Evolutionary conservation across 805 yeast species (phyloP).

Genomic region (Kuraishia capsulata): DNA sequence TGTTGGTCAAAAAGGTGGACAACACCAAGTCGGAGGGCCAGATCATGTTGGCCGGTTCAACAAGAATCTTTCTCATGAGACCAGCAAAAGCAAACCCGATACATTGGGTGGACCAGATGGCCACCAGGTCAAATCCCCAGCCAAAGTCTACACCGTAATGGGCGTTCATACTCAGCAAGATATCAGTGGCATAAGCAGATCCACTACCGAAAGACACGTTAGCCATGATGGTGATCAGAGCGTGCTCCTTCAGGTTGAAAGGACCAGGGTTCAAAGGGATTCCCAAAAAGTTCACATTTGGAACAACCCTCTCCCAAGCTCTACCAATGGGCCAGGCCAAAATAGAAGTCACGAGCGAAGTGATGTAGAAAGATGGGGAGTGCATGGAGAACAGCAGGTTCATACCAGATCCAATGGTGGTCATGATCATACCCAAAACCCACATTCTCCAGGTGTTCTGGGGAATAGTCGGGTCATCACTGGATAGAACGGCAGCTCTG

Average conservation of each 20-base stretch:
- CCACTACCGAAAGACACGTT: slow-evolving; percentile 16
- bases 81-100: slow-evolving; percentile 68
- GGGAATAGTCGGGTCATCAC: slow-evolving; percentile 39
- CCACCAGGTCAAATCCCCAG: slow-evolving; percentile 45
- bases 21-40: slow-evolving; percentile 67
- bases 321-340: slow-evolving; percentile 22
- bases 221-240: slow-evolving; percentile 45
- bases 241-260: slow-evolving; percentile 57
- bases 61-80: slow-evolving; percentile 45
- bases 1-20: slow-evolving; percentile 44
- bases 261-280: slow-evolving; percentile 49
- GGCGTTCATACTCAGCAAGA: slow-evolving; percentile 38
- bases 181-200: slow-evolving; percentile 39
- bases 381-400: slow-evolving; percentile 49
- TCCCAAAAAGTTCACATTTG: slow-evolving; percentile 20
- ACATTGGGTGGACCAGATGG: slow-evolving; percentile 48
- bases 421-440: slow-evolving; percentile 41
- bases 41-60: slow-evolving; percentile 55
- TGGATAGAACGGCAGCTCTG: slow-evolving; percentile 53
- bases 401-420: slow-evolving; percentile 42
- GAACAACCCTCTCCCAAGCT: slow-evolving; percentile 16
- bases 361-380: slow-evolving; percentile 35
- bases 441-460: slow-evolving; percentile 50
- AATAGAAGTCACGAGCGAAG: slow-evolving; percentile 21
- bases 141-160: slow-evolving; percentile 38